phyloP scores from a whole-genome alignment of 129 eudicot genomes.

The Deinandra increscens region DNA sequence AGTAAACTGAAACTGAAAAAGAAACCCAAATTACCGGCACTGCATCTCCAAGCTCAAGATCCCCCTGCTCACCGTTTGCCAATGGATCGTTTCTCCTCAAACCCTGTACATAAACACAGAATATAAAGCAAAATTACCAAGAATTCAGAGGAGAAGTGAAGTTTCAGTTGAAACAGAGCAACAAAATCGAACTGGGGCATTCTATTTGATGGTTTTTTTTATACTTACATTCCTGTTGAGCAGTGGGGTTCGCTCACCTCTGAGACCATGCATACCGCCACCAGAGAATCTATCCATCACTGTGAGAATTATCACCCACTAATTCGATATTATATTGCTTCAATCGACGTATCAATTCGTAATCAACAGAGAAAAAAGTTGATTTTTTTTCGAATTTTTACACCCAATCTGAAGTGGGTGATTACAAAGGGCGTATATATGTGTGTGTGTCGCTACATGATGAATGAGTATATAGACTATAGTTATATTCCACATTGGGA shows the following conservation, averaged over 20 bases:
- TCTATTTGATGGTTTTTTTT: background rate
- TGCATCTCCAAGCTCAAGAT: conserved; percentile 80
- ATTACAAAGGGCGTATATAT: conserved; percentile 7
- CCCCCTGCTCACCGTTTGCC: conserved; percentile 55
- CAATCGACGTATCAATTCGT: conserved; percentile 4
- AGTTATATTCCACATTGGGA: conserved; percentile 13
- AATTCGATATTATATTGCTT: conserved; percentile 9
- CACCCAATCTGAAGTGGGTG: conserved; percentile 16
- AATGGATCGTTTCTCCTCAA: conserved; percentile 42
- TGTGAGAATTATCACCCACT: conserved; percentile 1
- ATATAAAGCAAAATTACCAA: background rate
- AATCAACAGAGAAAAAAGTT: background rate
- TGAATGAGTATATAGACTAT: background rate
- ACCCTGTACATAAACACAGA: conserved; percentile 30
- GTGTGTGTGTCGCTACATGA: background rate
- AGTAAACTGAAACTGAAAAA: background rate
- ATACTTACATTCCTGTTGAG: conserved; percentile 46
- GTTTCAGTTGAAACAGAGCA: background rate
- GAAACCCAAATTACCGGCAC: conserved; percentile 51
- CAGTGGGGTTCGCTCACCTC: conserved; percentile 59
- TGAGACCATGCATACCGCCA: conserved; percentile 37
- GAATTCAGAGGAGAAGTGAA: background rate
- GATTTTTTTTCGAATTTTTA: background rate
- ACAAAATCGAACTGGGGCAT: background rate
- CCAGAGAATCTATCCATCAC: conserved; percentile 31